phyloP scores from a whole-genome alignment of 331 rosid genomes.

The Quercus tomentella region DNA sequence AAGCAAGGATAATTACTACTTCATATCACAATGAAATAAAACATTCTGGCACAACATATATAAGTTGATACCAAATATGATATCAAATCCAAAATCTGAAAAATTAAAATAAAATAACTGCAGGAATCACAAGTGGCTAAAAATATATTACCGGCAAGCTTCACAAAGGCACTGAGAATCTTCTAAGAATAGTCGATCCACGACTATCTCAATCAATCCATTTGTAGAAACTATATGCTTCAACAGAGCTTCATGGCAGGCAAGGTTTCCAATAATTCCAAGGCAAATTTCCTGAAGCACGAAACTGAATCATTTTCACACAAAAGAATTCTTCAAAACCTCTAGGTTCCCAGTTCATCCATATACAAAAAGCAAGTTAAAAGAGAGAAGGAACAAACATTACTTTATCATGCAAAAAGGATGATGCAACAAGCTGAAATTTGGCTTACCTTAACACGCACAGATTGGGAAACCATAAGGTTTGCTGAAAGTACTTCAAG shows the following conservation, averaged over 20 bases:
- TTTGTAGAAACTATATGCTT: constrained; percentile 45
- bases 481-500: constrained; percentile 83
- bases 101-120: background rate
- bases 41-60: background rate
- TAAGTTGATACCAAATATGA: background rate
- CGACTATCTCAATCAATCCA: constrained; percentile 54
- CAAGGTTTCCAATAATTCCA: constrained; percentile 85
- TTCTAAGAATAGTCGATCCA: constrained; percentile 62
- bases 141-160: constrained; percentile 60
- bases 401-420: background rate
- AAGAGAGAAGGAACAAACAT: background rate
- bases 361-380: constrained; percentile 5
- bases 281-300: constrained; percentile 67
- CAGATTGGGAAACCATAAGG: constrained; percentile 56
- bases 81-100: background rate
- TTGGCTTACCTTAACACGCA: constrained; percentile 56
- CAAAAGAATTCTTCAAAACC: constrained; percentile 8
- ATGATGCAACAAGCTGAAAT: background rate
- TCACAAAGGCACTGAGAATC: constrained; percentile 84
- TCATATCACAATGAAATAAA: background rate
- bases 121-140: constrained; percentile 9
- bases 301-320: constrained; percentile 14
- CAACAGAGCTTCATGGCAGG: constrained; percentile 80
- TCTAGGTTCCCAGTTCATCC: background rate
- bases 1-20: too few species aligned